Evolutionary conservation across 2,329 filamentous ascomycete genomes (phyloP), one percentile per base, ranked within the genome.

Genomic region (Cryphonectria japonica): DNA sequence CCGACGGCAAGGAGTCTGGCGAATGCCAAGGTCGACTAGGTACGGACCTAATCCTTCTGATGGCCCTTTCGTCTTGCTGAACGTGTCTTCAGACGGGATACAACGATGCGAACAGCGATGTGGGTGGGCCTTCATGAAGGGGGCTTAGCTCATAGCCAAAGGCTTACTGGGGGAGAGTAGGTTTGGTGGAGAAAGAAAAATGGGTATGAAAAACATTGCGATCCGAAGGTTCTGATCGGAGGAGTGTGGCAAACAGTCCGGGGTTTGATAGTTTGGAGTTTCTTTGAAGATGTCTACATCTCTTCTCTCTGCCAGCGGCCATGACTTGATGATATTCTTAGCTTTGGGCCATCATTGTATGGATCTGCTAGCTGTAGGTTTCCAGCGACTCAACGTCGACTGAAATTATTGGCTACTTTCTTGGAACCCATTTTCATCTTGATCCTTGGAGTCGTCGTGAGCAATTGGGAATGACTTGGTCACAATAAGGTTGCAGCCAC

Each of bases 1-100:
- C 91, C 92, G 14, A 87, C 85, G 67, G 87, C 89, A 66, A 87
- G 87, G 73, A 89, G 87, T 76, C 84, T 95, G 60, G 89, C 90
- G 71, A 89, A 86, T 76, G 93, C 93, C 29, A 93, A 93, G 82
- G 89, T 94, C 76, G 93, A 95, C 80, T 94, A 84, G 78, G 50
- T n/a, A 1, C 32, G 19, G 6, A 19, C 9, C 32, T 37, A 8
- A 32, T 11, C 32, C 32, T 32, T 29, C 14, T 32, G 46, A 9
- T n/a, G 46, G 54, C 11, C 26, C 8, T 59, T n/a, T 16, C 61
- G 39, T 32, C 34, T 62, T 11, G 61, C 37, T 11, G 7, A 16
- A 14, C 41, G 61, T 26, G 22, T 14, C 61, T 22, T 5, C 22
- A 26, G 37, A n/a, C 37, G 61, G n/a, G 26, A 37, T 16, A 13